Base-by-base conservation (phyloP, 371 early-diverging fungal species). In the Chytridiales sp. region DNA sequence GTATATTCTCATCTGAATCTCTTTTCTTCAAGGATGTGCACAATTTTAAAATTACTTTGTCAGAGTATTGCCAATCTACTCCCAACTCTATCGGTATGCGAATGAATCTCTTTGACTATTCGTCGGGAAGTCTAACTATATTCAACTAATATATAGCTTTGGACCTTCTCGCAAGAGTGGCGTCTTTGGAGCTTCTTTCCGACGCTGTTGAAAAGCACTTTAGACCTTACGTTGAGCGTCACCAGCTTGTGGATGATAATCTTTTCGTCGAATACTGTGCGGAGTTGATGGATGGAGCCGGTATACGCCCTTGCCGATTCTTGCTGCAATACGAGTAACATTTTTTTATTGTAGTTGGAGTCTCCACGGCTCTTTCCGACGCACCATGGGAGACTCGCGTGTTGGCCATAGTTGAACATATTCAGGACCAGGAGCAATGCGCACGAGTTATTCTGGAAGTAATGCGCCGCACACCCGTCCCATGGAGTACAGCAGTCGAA, bases 401-500 rank as follows among this genome's bases (percentile, higher is more conserved):
- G 17, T 53, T 81, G 35, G 65, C 55, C 6, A 59, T 81, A 0
- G 31, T 76, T 15, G 19, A 34, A 8, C 59, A 61, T 35, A 62
- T 83, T 41, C 31, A 54, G 13, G 41, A 52, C 17, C 24, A 50
- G 21, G 64, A 70, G 21, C 34, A 56, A 27, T 64, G 65, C 58
- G 35, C 59, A 8, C 66, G 64, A 8, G 58, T 79, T 1, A 47
- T 73, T 11, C 56, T 83, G 26, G 83, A 81, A 34, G 53, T 77
- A 5, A 82, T 82, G 80, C 62, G 75, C 31, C 68, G 78, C 30
- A 73, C 76, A 21, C 67, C 72, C 6, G 71, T 85, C 15, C 85
- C 85, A 3, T 85, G 85, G 85, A 70, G 74, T 2, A 35, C 54
- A 1, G 61, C 39, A 8, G 51, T 81, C 13, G 81, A 76, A 17